Evolutionary conservation across 73 alveolate species (phyloP).

Genomic region (Blepharisma stoltei): DNA sequence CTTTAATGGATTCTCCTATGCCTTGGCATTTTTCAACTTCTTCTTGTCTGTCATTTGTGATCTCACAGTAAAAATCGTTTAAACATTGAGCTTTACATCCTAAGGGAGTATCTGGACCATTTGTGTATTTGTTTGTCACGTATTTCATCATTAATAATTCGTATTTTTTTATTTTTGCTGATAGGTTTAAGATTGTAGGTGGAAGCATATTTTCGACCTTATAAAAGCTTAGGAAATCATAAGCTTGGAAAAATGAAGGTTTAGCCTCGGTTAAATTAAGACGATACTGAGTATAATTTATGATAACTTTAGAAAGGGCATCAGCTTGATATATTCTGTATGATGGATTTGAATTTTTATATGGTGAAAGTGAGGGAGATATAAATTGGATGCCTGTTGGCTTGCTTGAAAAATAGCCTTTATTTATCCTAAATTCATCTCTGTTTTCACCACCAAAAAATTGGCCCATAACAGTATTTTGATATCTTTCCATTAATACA

Average conservation of each 20-base stretch:
- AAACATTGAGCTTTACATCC: not conserved
- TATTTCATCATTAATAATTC: conserved; percentile 10
- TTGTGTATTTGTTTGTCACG: not conserved
- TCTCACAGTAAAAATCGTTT: not conserved
- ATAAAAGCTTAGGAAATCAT: not conserved
- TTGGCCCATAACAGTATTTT: conserved; percentile 17
- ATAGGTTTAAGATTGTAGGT: not conserved
- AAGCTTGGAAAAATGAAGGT: not conserved
- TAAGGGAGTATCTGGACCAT: not conserved
- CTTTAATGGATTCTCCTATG: not conserved
- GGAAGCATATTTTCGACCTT: not conserved
- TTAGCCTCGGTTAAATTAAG: not conserved
- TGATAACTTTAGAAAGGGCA: not conserved
- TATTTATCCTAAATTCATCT: conserved; percentile 6
- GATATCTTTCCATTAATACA: not conserved
- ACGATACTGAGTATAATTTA: conserved; percentile 1
- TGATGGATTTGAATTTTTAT: not conserved
- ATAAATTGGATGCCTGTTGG: not conserved
- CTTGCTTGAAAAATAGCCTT: not conserved
- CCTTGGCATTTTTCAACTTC: not conserved
- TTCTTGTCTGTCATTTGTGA: conserved; percentile 3
- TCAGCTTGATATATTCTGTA: conserved; percentile 20
- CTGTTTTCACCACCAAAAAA: not conserved
- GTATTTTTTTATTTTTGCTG: not conserved
- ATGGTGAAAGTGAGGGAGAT: not conserved